Conservation (phyloP, 768 basidiomycete genomes). For the Lyophyllum semitale region DNA sequence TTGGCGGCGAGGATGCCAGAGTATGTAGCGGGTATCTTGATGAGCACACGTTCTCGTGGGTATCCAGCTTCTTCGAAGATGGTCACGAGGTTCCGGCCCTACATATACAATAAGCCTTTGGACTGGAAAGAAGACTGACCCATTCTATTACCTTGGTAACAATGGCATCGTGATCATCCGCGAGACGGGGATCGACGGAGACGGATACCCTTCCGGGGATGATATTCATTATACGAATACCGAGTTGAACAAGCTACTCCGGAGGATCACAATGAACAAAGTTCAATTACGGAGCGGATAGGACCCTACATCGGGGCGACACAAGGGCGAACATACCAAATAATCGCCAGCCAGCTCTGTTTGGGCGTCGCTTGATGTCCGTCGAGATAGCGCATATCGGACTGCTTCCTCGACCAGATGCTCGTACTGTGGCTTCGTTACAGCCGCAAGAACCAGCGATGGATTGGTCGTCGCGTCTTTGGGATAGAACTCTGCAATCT, state of each 20-base stretch:
- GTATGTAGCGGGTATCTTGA: constrained; percentile 38
- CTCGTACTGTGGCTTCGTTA: constrained; percentile 34
- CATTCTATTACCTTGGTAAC: constrained; percentile 22
- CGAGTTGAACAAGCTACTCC: constrained; percentile 38
- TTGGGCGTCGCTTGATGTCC: constrained; percentile 17
- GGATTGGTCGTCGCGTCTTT: constrained; percentile 39
- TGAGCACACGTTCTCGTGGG: constrained; percentile 28
- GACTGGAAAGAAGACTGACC: background rate
- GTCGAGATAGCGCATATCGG: constrained; percentile 18
- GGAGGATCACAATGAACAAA: too few relatives aligned
- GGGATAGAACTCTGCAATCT: constrained; percentile 30
- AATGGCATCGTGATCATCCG: constrained; percentile 26
- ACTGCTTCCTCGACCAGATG: constrained; percentile 32
- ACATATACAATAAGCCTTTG: background rate
- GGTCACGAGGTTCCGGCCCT: constrained; percentile 27
- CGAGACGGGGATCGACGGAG: constrained; percentile 37
- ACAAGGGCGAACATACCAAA: constrained; percentile 21
- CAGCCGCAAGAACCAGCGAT: constrained; percentile 32
- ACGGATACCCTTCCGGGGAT: constrained; percentile 37
- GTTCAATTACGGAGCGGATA: background rate
- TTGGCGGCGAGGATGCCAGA: constrained; percentile 34
- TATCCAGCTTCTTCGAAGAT: constrained; percentile 31
- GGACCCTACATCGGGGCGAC: too few relatives aligned
- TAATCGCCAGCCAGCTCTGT: constrained; percentile 30
- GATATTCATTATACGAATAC: constrained; percentile 29